Conservation (phyloP, 192 early-diverging fungal genomes). For the Gryganskiella cystojenkinii region DNA sequence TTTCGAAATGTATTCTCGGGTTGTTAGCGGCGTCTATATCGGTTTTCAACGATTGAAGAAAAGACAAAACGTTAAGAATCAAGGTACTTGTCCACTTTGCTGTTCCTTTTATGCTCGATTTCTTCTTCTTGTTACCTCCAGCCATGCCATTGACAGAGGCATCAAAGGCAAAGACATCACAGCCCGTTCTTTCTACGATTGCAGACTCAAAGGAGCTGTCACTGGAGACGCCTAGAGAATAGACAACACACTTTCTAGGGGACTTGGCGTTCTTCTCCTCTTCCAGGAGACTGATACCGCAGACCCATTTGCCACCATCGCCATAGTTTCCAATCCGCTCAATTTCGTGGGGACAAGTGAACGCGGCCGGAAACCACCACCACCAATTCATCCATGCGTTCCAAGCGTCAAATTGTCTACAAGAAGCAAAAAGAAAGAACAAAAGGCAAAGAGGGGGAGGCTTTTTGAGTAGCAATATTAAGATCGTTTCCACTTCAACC, state of each 20-base stretch:
- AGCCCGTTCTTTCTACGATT: slow-evolving; percentile 10
- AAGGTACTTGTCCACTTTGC: too few species aligned
- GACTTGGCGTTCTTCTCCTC: neutral
- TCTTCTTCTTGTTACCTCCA: neutral
- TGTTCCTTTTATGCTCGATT: too few species aligned
- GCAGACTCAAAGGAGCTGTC: slow-evolving; percentile 6
- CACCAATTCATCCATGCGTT: too few species aligned
- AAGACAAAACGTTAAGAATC: too few species aligned
- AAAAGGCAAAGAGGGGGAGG: too few species aligned
- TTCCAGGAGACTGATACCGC: slow-evolving; percentile 4
- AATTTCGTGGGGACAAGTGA: too few species aligned
- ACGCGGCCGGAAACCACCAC: too few species aligned
- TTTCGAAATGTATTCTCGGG: slow-evolving; percentile 12
- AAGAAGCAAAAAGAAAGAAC: too few species aligned
- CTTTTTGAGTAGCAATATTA: neutral
- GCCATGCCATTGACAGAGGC: slow-evolving; percentile 9
- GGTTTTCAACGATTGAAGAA: neutral
- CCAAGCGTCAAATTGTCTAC: too few species aligned
- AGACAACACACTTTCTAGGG: slow-evolving; percentile 14
- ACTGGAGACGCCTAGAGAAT: slow-evolving; percentile 15
- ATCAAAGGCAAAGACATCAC: slow-evolving; percentile 18
- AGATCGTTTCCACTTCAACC: neutral
- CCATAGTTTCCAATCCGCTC: too few species aligned
- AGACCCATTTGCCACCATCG: slow-evolving; percentile 6
- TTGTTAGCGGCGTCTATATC: slow-evolving; percentile 6